Conservation (phyloP, 257 asterid genomes). For the Schizonepeta tenuifolia region DNA sequence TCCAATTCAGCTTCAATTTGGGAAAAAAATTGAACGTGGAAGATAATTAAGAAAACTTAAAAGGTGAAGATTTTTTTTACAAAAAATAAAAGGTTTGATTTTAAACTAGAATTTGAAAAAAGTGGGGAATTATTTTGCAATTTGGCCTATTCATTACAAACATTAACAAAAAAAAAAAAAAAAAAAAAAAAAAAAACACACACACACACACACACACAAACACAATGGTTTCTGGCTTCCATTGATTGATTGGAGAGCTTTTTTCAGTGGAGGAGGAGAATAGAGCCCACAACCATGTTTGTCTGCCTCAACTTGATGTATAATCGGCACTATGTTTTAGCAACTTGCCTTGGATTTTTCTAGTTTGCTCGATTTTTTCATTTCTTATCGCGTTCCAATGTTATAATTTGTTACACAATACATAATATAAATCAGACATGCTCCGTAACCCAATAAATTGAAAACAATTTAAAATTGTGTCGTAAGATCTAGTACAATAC, state of each 20-base stretch:
- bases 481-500: not conserved
- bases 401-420: not conserved
- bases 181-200: not conserved
- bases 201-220: no score
- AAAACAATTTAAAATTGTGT: no score
- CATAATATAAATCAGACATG: not conserved
- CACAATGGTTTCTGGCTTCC: conserved; percentile 45
- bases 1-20: no score
- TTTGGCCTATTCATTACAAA: no score
- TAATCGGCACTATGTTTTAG: conserved; percentile 33
- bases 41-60: no score
- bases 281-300: conserved; percentile 50
- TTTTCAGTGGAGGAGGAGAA: conserved; percentile 49
- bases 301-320: conserved; percentile 32
- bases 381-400: not conserved
- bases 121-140: no score
- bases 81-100: no score
- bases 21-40: no score
- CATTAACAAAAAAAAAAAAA: not conserved
- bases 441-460: not conserved
- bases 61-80: no score
- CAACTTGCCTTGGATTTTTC: conserved; percentile 32
- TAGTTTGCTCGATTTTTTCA: not conserved
- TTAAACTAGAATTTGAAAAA: no score
- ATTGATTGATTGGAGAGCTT: conserved; percentile 38